These are phyloP conservation scores for Suillus spraguei DNA, from an alignment of 768 basidiomycete genomes.

Conservation along the genomic window DNA sequence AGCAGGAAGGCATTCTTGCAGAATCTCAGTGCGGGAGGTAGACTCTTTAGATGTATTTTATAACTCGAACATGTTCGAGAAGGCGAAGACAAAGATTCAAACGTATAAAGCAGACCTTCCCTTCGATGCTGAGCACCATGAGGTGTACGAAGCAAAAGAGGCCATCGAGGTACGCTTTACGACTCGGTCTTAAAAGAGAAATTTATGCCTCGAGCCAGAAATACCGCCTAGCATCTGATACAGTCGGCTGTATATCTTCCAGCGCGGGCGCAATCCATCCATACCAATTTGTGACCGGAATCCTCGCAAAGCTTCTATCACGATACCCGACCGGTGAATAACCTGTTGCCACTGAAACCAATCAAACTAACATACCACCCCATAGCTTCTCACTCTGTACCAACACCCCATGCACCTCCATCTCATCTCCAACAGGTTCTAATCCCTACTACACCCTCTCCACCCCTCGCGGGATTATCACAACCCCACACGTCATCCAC, in stretches of 20 bases:
- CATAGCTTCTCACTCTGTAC: conserved; percentile 60
- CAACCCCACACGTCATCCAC: conserved; percentile 69
- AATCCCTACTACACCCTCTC: conserved; percentile 49
- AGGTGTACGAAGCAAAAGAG: conserved; percentile 35
- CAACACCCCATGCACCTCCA: conserved; percentile 61
- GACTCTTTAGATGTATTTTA: conserved; percentile 62
- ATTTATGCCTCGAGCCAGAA: conserved; percentile 35
- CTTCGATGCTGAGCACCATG: conserved; percentile 41
- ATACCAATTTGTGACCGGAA: conserved; percentile 68
- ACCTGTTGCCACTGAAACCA: neutral
- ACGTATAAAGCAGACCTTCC: conserved; percentile 53
- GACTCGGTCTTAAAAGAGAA: neutral
- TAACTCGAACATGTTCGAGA: conserved; percentile 40
- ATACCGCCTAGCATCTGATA: conserved; percentile 46
- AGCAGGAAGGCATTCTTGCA: conserved; percentile 53
- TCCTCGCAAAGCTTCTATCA: conserved; percentile 53
- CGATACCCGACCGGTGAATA: conserved; percentile 48
- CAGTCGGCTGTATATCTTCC: conserved; percentile 53
- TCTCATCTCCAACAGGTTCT: conserved; percentile 35
- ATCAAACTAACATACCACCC: neutral
- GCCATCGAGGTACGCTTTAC: conserved; percentile 31
- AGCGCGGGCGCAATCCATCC: conserved; percentile 67
- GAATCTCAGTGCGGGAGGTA: conserved; percentile 60
- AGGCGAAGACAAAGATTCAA: conserved; percentile 44
- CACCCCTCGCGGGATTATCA: conserved; percentile 63